Evolutionary conservation across 2,329 filamentous ascomycete genomes (phyloP), one percentile per base, ranked within the genome.

Genomic region (Coniochaeta ligniaria): DNA sequence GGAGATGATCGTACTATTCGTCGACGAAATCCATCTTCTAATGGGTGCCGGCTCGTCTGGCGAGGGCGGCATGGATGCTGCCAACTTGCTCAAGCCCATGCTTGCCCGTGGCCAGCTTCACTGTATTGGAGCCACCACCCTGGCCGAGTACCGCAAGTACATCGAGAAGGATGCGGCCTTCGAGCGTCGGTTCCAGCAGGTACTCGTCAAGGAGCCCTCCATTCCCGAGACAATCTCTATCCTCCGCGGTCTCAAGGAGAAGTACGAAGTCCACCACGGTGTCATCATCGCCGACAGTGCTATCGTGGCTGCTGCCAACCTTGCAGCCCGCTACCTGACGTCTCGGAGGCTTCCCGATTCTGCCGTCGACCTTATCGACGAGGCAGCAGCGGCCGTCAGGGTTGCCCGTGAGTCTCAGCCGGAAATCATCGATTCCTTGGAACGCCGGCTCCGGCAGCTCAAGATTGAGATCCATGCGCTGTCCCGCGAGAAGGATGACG

Each of bases 151-250:
- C 77, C 87, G 95, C 71, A 99, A 99, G 75, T 98, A 99, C 76
- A 96, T 99, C 65, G 95, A 99, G 75, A 99, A 99, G 77, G 95
- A 99, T 70, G 90, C 92, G 54, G 95, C 95, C 55, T 99, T 99
- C 73, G 95, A 99, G 76, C 91, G 95, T 75, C 91, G 95, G 74
- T 99, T 99, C 83, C 95, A 99, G 74, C 95, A 99, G 75, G 95
- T 99, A 43, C 76, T 99, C 52, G 94, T 98, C 73, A 97, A 97
- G 78, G 95, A 99, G 73, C 95, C 95, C 2, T 83, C 86, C 6
- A 88, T 98, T 57, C 75, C 85, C 1, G 95, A 99, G 77, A 98
- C 95, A 16, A 86, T 99, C 64, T 99, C 95, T 24, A 99, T 99
- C 70, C 87, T 99, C n/a, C 91, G 95, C 81, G 95, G 95, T 71